Evolutionary conservation across 352 stramenopile species (phyloP).

Genomic region (Pythium biforme): DNA sequence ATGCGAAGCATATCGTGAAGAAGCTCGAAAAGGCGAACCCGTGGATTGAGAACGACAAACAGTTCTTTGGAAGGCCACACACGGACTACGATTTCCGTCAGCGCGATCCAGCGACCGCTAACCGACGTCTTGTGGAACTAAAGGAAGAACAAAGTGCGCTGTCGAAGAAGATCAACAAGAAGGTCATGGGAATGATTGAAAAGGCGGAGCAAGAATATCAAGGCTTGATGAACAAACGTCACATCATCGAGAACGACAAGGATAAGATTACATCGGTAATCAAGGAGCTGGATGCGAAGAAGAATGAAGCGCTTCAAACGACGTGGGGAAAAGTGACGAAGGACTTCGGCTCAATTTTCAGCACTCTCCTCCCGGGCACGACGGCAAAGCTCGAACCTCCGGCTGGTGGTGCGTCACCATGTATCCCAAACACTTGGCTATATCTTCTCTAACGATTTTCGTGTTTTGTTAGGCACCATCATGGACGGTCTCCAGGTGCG

Average conservation of each 20-base stretch:
- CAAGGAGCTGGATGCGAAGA: constrained; percentile 98
- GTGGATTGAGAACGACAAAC: constrained; percentile 97
- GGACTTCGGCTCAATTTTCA: constrained; percentile 99
- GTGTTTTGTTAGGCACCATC: constrained; percentile 60
- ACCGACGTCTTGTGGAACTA: constrained; percentile 86
- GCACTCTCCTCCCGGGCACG: constrained; percentile 96
- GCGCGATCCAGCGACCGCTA: constrained; percentile 82
- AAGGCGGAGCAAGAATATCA: constrained; percentile 99
- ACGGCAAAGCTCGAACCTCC: constrained; percentile 97
- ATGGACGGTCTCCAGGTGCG: constrained; percentile 97
- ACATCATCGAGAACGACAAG: constrained; percentile 99
- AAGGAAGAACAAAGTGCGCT: constrained; percentile 93
- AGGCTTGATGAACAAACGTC: constrained; percentile 96
- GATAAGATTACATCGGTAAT: constrained; percentile 99
- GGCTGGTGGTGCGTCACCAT: constrained; percentile 62
- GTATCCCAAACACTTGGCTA: neutral
- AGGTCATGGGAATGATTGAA: constrained; percentile 99
- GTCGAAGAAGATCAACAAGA: constrained; percentile 99
- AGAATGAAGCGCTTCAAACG: constrained; percentile 94
- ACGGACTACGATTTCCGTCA: constrained; percentile 98
- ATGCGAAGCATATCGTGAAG: constrained; percentile 87
- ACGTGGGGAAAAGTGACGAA: constrained; percentile 99
- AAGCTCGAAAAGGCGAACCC: constrained; percentile 92
- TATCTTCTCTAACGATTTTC: neutral
- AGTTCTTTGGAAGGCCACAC: constrained; percentile 96